phyloP scores from a whole-genome alignment of 441 rosid species.

The Biscutella auriculata region DNA sequence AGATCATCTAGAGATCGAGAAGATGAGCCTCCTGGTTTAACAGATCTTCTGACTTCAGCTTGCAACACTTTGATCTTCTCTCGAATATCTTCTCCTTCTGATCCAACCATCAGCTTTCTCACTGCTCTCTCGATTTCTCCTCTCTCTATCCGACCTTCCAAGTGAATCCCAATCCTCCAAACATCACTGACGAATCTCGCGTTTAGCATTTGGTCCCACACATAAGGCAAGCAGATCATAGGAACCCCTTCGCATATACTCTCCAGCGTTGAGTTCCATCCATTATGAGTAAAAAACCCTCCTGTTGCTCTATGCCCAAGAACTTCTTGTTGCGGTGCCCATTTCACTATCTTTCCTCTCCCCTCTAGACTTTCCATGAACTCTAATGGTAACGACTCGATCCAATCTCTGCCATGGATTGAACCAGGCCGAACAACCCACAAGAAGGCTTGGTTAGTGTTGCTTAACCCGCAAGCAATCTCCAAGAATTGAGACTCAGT shows the following conservation, averaged over 20 bases:
- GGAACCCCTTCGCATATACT: slow-evolving; percentile 27
- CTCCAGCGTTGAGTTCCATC: slow-evolving; percentile 27
- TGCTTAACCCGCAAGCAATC: slow-evolving; percentile 28
- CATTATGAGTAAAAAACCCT: slow-evolving; percentile 21
- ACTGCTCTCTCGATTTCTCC: slow-evolving; percentile 22
- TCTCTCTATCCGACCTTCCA: slow-evolving; percentile 26
- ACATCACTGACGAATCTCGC: slow-evolving; percentile 20
- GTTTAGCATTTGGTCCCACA: slow-evolving; percentile 30
- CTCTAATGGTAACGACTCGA: slow-evolving; percentile 14
- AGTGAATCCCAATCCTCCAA: slow-evolving; percentile 30
- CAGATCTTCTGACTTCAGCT: slow-evolving; percentile 20
- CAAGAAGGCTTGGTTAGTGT: slow-evolving; percentile 17
- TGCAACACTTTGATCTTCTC: slow-evolving; percentile 13
- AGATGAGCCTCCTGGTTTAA: slow-evolving; percentile 22
- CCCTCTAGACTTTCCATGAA: slow-evolving; percentile 13
- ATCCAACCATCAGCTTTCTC: slow-evolving; percentile 20
- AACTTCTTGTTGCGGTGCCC: slow-evolving; percentile 19
- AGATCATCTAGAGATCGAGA: slow-evolving; percentile 4
- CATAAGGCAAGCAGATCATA: slow-evolving; percentile 29
- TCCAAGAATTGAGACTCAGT: slow-evolving; percentile 20
- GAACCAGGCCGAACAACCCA: slow-evolving; percentile 27
- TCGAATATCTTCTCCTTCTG: slow-evolving; percentile 25
- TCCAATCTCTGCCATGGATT: slow-evolving; percentile 6
- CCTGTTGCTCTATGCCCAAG: slow-evolving; percentile 17
- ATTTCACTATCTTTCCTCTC: slow-evolving; percentile 14